Conservation (phyloP, 192 early-diverging fungal species). For the Pecoramyces ruminantium region DNA sequence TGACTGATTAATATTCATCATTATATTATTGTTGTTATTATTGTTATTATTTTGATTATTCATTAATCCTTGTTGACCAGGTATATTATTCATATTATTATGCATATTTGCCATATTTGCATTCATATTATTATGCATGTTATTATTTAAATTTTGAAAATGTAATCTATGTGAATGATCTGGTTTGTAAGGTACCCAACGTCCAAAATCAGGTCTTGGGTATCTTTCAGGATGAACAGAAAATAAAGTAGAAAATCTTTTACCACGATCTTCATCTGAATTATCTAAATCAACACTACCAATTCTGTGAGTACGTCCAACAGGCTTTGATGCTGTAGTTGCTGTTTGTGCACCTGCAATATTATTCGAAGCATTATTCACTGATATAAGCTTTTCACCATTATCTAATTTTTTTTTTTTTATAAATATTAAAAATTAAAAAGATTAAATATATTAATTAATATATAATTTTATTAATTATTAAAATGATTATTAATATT, state of each 20-base stretch:
- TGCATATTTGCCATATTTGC: neutral
- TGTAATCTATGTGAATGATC: conserved; percentile 5
- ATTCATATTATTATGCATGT: neutral
- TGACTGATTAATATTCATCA: neutral
- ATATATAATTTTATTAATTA: no score
- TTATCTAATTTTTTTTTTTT: neutral
- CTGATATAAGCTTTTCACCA: neutral
- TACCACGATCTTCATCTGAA: neutral
- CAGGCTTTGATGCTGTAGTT: neutral
- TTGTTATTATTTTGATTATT: neutral
- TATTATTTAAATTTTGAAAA: neutral
- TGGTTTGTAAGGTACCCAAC: conserved; percentile 49
- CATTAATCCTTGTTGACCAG: neutral
- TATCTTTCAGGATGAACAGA: conserved; percentile 49
- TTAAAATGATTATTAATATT: no score
- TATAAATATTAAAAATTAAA: no score
- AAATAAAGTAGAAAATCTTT: conserved; percentile 10
- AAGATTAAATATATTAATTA: neutral
- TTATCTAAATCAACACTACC: neutral
- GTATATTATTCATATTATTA: neutral
- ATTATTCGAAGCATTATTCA: neutral
- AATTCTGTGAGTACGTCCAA: neutral
- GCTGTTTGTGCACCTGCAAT: no score
- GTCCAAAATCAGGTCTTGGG: conserved; percentile 52
- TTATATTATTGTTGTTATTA: neutral